Base-by-base conservation (phyloP, 2,329 filamentous ascomycete species). In the Aureobasidium namibiae region DNA sequence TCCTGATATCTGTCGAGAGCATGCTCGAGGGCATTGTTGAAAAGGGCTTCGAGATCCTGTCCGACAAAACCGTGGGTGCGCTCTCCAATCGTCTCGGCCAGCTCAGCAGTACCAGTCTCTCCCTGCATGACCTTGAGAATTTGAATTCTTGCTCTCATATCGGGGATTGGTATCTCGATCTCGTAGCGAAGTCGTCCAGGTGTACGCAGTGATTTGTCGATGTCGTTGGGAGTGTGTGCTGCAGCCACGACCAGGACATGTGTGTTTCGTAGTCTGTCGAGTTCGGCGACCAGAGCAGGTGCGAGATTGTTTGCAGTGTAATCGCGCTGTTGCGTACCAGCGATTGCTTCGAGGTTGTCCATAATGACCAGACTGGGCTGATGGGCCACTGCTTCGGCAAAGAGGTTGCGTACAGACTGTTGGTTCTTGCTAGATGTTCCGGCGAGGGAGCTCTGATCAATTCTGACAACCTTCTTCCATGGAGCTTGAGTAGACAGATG, bases 61-160 rank as follows among this genome's bases (percentile, higher is more conserved):
- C 88, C 88, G 33, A 90, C 95, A 71, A 90, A 96, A 4, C 92
- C 92, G 67, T 96, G 91, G 0, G 92, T 95, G 59, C 84, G 83
- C 62, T 88, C 82, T 42, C 87, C 87, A 44, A 95, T 75, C 18
- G 79, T 75, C 4, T 79, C 74, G 18, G 90, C 73, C 10, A 84
- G 75, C 41, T 62, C 57, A 72, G 76, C 9, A 76, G 75, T 9
- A 76, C 78, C n/a, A 69, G 74, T 46, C 82, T 75, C 29, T 70
- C 74, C 14, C 75, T 75, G 60, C 68, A 88, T 76, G 7, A 82
- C 82, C 31, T 82, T 80, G 23, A 96, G 73, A 13, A 96, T 95
- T 31, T 90, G 85, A 49, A 84, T 82, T 39, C 92, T 82, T 58
- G 88, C 84, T 8, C 76, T 70, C 6, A 83, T 79, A 62, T 92